phyloP scores from a whole-genome alignment of 2,329 filamentous ascomycete species.

The Colletotrichum sp. region DNA sequence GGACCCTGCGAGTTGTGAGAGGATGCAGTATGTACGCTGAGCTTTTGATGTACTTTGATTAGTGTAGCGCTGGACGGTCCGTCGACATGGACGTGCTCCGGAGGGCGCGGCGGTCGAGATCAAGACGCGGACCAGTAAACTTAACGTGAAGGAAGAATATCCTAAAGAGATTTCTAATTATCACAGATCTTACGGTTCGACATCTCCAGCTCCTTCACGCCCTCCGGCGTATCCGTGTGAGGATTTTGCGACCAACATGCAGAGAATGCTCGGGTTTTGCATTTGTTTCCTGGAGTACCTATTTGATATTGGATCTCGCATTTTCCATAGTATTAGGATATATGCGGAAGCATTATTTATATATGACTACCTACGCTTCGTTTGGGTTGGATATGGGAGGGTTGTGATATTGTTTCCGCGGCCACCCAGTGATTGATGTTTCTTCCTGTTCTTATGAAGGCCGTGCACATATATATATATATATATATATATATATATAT shows the following conservation, averaged over 20 bases:
- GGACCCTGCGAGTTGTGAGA: not conserved
- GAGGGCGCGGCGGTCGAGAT: not conserved
- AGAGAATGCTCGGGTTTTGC: not conserved
- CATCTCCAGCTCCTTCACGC: not conserved
- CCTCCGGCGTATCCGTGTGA: not conserved
- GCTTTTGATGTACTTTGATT: not conserved
- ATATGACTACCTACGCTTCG: too few species aligned
- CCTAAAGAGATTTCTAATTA: accelerated
- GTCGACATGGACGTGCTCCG: not conserved
- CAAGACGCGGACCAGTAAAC: not conserved
- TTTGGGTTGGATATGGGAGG: too few species aligned
- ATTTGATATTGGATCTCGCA: not conserved
- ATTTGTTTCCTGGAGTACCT: not conserved
- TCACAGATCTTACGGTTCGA: not conserved
- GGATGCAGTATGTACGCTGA: not conserved
- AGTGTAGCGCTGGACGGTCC: not conserved
- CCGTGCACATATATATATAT: too few species aligned
- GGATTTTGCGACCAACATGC: not conserved
- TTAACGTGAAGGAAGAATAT: not conserved
- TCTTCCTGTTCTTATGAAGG: too few species aligned
- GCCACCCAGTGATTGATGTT: not conserved
- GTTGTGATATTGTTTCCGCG: not conserved
- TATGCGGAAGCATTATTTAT: not conserved
- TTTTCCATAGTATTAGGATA: not conserved
- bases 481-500: too few species aligned